Percentiles rank a stretch among this genome's conserved stretches.
phyloP scores from a whole-genome alignment of 495 filamentous ascomycete genomes.

The Penicillium simplicissimum region DNA sequence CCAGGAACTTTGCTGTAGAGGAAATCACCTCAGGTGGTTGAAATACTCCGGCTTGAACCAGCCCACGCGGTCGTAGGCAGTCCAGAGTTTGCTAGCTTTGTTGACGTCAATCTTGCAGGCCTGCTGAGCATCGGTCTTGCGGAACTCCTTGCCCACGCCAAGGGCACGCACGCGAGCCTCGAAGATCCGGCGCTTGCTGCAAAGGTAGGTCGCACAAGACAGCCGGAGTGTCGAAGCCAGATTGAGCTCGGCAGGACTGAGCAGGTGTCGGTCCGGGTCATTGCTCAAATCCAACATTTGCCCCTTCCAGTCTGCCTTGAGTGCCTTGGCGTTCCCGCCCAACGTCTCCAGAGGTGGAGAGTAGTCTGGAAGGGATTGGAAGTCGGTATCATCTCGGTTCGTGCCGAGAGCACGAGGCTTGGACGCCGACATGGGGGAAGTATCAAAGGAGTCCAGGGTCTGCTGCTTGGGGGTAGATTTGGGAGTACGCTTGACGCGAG shows the following conservation, averaged over 20 bases:
- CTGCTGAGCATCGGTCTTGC: slow-evolving; percentile 97
- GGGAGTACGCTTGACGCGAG: slow-evolving; percentile 48
- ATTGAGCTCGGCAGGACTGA: slow-evolving; percentile 76
- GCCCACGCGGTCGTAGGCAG: slow-evolving; percentile 84
- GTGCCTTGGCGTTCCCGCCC: slow-evolving; percentile 59
- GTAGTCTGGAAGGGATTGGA: slow-evolving; percentile 72
- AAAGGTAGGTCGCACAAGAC: slow-evolving; percentile 87
- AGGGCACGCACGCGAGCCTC: slow-evolving; percentile 69
- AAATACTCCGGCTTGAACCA: slow-evolving; percentile 76
- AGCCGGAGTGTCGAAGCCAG: slow-evolving; percentile 81
- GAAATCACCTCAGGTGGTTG: slow-evolving; percentile 42
- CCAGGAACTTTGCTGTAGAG: neutral
- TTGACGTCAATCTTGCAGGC: slow-evolving; percentile 98
- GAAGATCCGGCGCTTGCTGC: slow-evolving; percentile 94
- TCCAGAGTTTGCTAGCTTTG: slow-evolving; percentile 95
- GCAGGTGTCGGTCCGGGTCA: slow-evolving; percentile 74
- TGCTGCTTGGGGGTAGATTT: slow-evolving; percentile 52
- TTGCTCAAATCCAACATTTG: slow-evolving; percentile 74
- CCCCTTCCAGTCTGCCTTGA: slow-evolving; percentile 90
- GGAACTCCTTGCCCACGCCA: slow-evolving; percentile 77
- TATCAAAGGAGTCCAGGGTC: slow-evolving; percentile 45
- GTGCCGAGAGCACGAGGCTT: slow-evolving; percentile 50
- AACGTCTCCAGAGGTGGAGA: slow-evolving; percentile 73
- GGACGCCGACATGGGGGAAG: slow-evolving; percentile 37
- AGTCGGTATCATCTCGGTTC: slow-evolving; percentile 85